Base-by-base conservation (phyloP, 148 eudicot species). In the Camellia sinensis region DNA sequence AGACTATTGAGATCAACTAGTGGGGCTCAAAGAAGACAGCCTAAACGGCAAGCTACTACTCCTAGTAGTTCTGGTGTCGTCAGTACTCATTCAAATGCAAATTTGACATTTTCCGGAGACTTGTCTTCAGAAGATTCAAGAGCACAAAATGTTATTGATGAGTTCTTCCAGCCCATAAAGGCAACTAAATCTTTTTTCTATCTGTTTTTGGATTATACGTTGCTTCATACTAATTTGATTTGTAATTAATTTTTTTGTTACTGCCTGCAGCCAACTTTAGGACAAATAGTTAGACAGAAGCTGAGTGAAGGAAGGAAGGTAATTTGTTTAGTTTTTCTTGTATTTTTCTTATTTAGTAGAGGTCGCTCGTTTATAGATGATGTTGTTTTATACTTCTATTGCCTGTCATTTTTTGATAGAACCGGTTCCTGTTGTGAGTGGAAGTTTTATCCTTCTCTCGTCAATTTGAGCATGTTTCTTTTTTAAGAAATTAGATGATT, bases 261-360 rank as follows among this genome's bases (percentile, higher is more conserved):
- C 71, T 57, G 64, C 54, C 46, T 89, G 85, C 97, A 96, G 99
- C 97, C 93, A 85, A 92, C 98, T 61, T 82, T 94, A 76, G 91
- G 91, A 4, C 99, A 92, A 87, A 79, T 96, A 82, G 98, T 96
- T 68, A 89, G 93, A 83, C 99, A 96, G 78, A 90, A 90, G 85
- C 79, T 96, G 83, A 90, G 93, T 88, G 99, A 96, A 87, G 99
- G 98, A 73, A 90, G 98, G 78, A 95, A 95, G 97, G 98, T 95
- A 88, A 75, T 71, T 40, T 53, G 3, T 74, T 63, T 29, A 29
- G 37, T 29, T 29, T 29, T 29, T 29, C 37, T 29, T 29, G 37
- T 29, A 29, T 29, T 29, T 29, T 29, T 29, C 37, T 29, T 1
- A 29, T 29, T 29, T 29, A 29, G 1, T 29, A 29, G 37, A 29